Evolutionary conservation across 2,329 filamentous ascomycete species (phyloP).

Genomic region (Neonectria neomacrospora): DNA sequence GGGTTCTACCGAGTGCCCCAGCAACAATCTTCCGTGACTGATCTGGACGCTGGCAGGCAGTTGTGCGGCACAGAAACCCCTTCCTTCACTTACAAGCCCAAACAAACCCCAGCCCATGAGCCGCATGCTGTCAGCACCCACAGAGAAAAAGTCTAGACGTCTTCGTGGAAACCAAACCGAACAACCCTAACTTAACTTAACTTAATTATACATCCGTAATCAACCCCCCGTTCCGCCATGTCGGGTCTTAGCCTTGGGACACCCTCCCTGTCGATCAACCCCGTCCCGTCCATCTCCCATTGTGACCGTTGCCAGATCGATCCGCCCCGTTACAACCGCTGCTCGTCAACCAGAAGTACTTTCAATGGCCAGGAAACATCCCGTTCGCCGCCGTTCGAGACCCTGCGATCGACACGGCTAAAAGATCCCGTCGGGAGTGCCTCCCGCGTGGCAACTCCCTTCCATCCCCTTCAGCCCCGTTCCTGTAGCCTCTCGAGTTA

Average conservation of each 20-base stretch:
- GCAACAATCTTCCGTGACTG: not conserved
- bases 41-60: not conserved
- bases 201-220: too few relatives aligned
- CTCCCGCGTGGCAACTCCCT: slow-evolving; percentile 9
- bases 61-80: not conserved
- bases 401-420: slow-evolving; percentile 5
- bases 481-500: not conserved
- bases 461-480: not conserved
- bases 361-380: not conserved
- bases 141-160: not conserved
- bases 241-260: slow-evolving; percentile 3
- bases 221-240: not conserved
- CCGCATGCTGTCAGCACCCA: not conserved
- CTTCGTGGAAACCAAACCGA: not conserved
- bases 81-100: not conserved
- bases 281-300: slow-evolving; percentile 2
- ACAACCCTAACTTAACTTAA: not conserved
- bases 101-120: not conserved
- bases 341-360: not conserved
- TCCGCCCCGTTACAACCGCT: not conserved
- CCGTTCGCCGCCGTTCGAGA: not conserved
- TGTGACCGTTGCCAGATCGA: not conserved
- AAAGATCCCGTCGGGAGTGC: not conserved
- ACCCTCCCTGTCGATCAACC: slow-evolving; percentile 25
- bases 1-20: not conserved